Evolutionary conservation across 768 basidiomycete species (phyloP).

Genomic region (Galerina marginata): DNA sequence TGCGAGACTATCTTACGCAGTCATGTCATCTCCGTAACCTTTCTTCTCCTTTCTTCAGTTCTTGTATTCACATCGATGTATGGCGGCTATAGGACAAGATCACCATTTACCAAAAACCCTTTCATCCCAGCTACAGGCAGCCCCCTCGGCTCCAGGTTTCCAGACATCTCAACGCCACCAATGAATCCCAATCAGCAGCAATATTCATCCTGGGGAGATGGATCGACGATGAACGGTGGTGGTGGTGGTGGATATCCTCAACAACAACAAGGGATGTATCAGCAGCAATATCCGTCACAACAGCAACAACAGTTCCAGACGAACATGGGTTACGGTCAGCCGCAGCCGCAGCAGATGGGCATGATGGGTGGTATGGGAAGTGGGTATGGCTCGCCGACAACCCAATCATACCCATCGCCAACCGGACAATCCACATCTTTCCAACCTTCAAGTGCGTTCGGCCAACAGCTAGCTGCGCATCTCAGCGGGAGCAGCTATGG

Average conservation of each 20-base stretch:
- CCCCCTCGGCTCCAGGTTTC: conserved; percentile 60
- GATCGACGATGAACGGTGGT: conserved; percentile 13
- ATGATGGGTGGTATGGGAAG: conserved; percentile 12
- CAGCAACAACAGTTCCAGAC: conserved; percentile 16
- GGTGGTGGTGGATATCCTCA: conserved; percentile 36
- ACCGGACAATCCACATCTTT: conserved; percentile 23
- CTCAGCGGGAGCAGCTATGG: conserved; percentile 47
- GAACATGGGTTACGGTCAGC: conserved; percentile 26
- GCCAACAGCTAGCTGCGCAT: conserved; percentile 54
- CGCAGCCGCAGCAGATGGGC: conserved; percentile 26
- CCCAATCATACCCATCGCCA: conserved; percentile 18
- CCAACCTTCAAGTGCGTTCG: conserved; percentile 61
- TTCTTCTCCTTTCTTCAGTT: conserved; percentile 10
- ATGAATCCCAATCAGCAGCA: conserved; percentile 31
- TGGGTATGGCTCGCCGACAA: conserved; percentile 20
- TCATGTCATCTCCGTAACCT: not conserved
- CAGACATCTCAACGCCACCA: conserved; percentile 55
- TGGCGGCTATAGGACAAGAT: conserved; percentile 43
- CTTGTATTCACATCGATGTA: conserved; percentile 40
- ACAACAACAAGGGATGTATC: conserved; percentile 43
- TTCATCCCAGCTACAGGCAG: conserved; percentile 58
- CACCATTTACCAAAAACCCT: conserved; percentile 66
- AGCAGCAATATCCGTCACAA: conserved; percentile 41
- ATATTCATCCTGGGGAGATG: conserved; percentile 23
- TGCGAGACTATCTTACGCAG: too few species aligned